These are phyloP conservation scores for Cladophialophora carrionii DNA, from an alignment of 2,329 filamentous ascomycete species.

Conservation along the genomic window DNA sequence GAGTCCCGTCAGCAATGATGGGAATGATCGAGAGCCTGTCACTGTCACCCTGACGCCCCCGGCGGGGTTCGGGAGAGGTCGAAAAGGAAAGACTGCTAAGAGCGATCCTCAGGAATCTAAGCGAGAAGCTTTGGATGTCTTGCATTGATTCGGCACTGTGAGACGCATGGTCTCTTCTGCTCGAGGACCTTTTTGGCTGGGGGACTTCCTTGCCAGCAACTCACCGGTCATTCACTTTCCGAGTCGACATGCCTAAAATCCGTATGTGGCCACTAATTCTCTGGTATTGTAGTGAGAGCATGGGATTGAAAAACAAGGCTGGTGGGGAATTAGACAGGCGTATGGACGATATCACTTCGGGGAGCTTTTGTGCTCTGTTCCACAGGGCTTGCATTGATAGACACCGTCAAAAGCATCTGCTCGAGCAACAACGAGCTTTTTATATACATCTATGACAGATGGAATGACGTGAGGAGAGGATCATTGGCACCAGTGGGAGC, in stretches of 20 bases:
- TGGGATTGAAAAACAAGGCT: background rate
- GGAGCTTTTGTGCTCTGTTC: background rate
- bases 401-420: background rate
- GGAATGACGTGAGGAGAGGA: background rate
- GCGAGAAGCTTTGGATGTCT: conserved; percentile 35
- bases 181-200: background rate
- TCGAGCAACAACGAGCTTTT: background rate
- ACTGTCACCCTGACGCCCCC: conserved; percentile 26
- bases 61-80: conserved; percentile 23
- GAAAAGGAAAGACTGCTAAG: conserved; percentile 28
- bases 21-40: conserved; percentile 17
- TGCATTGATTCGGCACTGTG: conserved; percentile 38
- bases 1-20: conserved; percentile 36
- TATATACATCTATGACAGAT: background rate
- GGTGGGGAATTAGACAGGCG: background rate
- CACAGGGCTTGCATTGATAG: background rate
- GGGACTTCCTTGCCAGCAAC: background rate
- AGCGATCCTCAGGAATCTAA: conserved; percentile 18
- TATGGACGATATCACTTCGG: background rate
- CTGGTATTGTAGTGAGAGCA: background rate
- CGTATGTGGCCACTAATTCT: background rate
- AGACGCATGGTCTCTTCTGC: background rate
- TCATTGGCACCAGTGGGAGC: background rate
- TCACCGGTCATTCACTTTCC: background rate
- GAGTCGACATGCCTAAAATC: background rate